These are phyloP conservation scores for Syncephalastrum sp. DNA, from an alignment of 371 early-diverging fungal species.

Conservation along the genomic window DNA sequence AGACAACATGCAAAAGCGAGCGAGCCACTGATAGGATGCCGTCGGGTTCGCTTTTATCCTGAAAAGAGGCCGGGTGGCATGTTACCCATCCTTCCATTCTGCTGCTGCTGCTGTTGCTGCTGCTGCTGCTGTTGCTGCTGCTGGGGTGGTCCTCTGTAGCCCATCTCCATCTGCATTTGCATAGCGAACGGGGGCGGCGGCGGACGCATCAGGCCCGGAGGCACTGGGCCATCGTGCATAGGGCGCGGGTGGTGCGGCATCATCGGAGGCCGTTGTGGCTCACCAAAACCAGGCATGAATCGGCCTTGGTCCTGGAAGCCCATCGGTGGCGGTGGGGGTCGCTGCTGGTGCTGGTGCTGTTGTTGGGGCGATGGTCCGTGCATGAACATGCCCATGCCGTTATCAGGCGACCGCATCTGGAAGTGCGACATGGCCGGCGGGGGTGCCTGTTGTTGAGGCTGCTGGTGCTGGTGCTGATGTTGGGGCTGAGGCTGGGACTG, in stretches of 20 bases:
- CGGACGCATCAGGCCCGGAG: slow-evolving; percentile 11
- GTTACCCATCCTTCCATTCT: slow-evolving; percentile 6
- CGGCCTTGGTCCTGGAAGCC: slow-evolving; percentile 21
- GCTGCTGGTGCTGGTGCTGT: slow-evolving; percentile 17
- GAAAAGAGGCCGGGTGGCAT: slow-evolving; percentile 20
- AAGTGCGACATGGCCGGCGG: slow-evolving; percentile 12
- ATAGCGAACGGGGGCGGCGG: slow-evolving; percentile 10
- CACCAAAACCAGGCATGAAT: slow-evolving; percentile 27
- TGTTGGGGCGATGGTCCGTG: slow-evolving; percentile 15
- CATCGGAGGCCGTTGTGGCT: slow-evolving; percentile 27
- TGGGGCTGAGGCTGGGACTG: slow-evolving; percentile 17
- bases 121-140: background rate
- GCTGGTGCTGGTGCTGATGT: slow-evolving; percentile 19
- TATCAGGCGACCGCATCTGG: slow-evolving; percentile 6
- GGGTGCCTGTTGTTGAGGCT: slow-evolving; percentile 19
- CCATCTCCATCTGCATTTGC: slow-evolving; percentile 14
- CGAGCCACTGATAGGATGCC: too few species aligned
- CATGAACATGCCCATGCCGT: slow-evolving; percentile 23
- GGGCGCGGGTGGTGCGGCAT: slow-evolving; percentile 13
- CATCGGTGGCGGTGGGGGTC: slow-evolving; percentile 14
- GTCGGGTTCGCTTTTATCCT: background rate
- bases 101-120: background rate
- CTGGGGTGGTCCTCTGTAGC: slow-evolving; percentile 9
- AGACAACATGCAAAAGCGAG: too few species aligned
- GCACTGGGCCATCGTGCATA: slow-evolving; percentile 3